These are phyloP conservation scores for Ustilago nuda DNA, from an alignment of 1,284 basidiomycete species.

Conservation along the genomic window DNA sequence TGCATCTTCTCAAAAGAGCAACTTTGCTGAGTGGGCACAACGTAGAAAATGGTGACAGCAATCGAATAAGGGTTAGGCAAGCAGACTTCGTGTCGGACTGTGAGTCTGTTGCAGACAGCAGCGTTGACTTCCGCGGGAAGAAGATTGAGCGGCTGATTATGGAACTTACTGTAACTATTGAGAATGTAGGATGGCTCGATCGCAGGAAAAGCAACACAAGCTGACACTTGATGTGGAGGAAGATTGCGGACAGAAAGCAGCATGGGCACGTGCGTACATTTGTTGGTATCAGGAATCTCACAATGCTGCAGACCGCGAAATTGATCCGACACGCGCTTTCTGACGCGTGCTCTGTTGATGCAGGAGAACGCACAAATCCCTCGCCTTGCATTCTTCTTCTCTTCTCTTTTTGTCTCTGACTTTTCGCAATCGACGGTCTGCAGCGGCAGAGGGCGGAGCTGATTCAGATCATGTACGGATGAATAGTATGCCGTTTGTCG, in stretches of 20 bases:
- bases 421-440: constrained; percentile 14
- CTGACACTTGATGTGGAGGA: neutral
- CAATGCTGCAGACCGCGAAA: neutral
- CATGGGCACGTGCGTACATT: neutral
- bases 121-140: constrained; percentile 15
- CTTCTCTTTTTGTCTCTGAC: neutral
- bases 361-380: too few species aligned
- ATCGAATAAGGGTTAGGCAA: constrained; percentile 14
- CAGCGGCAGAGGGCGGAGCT: neutral
- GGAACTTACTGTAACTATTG: too few species aligned
- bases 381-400: too few species aligned
- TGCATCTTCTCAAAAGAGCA: neutral
- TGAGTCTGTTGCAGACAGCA: neutral
- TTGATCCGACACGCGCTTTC: neutral
- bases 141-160: constrained; percentile 14
- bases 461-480: neutral
- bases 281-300: neutral
- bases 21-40: constrained; percentile 1
- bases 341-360: neutral
- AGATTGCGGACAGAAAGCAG: neutral
- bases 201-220: neutral
- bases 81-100: neutral
- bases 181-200: constrained; percentile 2
- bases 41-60: neutral
- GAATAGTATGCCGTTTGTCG: too few species aligned